Evolutionary conservation across 2,329 filamentous ascomycete genomes (phyloP), one percentile per base, ranked within the genome.

Genomic region (Cyanodermella asteris): DNA sequence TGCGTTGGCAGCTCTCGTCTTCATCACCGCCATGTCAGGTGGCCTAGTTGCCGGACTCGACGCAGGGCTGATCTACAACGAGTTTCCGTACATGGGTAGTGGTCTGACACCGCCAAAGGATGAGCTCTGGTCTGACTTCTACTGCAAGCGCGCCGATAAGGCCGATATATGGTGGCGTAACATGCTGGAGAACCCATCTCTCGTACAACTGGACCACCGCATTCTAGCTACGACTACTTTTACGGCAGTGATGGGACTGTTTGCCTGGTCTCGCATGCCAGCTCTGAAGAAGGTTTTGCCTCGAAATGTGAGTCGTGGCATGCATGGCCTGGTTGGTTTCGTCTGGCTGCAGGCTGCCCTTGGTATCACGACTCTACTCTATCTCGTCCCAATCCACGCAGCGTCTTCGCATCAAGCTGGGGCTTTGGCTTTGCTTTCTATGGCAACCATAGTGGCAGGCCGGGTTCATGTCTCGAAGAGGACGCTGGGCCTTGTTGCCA

Each of bases 1-100:
- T 5, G 72, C 60, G 3, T 59, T 94, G 14, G 64, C 72, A 6
- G 56, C 60, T 4, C 64, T 97, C 14, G 70, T 91, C 37, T 94
- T 91, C 51, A 59, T 64, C 17, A 97, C 87, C 4, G 81, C 77
- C 41, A 77, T 97, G 64, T 93, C 87, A 4, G 87, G 84, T 27
- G 84, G 72, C 5, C 64, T 97, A 3, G 87, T 97, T 16, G 87
- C 87, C 5, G 87, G 87, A 16, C 70, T 97, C 9, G 87, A 97
- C 44, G 87, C 87, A 6, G 87, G 87, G 6, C 61, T 97, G 28
- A 94, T 97, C 50, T 97, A 97, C 59, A 97, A 97, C 47, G 81
- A 97, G 49, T 94, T 97, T 47, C 87, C 87, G 5, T 77, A 65
- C 50, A 97, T 97, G 87, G 87, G 87, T 6, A 50, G 67, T 4